Evolutionary conservation across 306 rosid species (phyloP), one percentile per base, ranked within the genome.

Genomic region (Citrullus mucosospermus): DNA sequence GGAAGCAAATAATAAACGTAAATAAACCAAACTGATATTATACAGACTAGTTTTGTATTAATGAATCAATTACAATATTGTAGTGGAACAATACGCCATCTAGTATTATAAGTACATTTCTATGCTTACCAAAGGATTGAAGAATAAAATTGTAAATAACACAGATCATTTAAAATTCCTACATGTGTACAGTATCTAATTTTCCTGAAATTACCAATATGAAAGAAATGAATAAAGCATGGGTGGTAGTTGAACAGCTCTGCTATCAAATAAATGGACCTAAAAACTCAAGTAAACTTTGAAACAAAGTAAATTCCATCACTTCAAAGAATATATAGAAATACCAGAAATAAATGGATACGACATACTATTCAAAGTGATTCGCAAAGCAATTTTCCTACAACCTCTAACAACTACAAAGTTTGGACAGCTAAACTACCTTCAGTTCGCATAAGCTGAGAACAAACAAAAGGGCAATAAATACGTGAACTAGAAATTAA

Each of bases 1-100:
- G 85, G 70, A 83, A 82, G 81, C 65, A 82, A 38, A 86, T 10
- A 53, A 66, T 62, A 54, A 69, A 46, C 83, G 57, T 15, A 77
- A 79, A 44, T 87, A 71, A 20, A 53, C 8, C 11, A 50, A 65
- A 39, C 44, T 75, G 39, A 74, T 38, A 66, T 57, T 22, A 55
- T 14, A 80, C 20, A 44, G 76, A 22, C 38, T 70, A 70, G 9
- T 70, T 70, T 69, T 43, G 57, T 70, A 12, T 76, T 75, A 56
- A 38, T 53, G 60, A 55, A 38, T 6, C 20, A 75, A 36, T 75
- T 13, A 36, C 18, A 28, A 34, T 36, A 36, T 44, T 69, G 15
- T 69, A 43, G 18, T 22, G 76, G 56, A 44, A 25, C 56, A 43
- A 44, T 44, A 44, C 46, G n/a, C 9, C 76, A 69, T 69, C n/a